These are phyloP conservation scores for Leucocoprinus leucothites DNA, from an alignment of 768 basidiomycete genomes.

Conservation along the genomic window DNA sequence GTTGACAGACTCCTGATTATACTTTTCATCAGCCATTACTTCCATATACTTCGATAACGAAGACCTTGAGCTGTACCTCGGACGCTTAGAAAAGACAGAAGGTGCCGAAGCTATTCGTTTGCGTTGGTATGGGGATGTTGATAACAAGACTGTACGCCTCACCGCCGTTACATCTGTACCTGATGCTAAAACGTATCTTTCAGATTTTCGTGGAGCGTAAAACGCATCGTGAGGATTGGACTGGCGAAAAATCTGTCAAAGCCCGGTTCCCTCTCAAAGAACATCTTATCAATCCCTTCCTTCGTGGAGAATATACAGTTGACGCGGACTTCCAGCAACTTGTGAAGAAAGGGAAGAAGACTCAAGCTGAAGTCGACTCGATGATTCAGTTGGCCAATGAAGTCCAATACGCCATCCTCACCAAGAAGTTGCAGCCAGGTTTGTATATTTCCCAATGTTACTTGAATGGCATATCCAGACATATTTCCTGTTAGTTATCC, in stretches of 20 bases:
- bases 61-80: conserved; percentile 92
- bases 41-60: conserved; percentile 98
- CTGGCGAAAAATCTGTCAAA: conserved; percentile 98
- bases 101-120: conserved; percentile 96
- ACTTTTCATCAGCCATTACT: conserved; percentile 66
- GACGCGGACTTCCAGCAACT: conserved; percentile 89
- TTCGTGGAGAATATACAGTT: conserved; percentile 88
- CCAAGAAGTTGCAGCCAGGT: conserved; percentile 83
- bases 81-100: conserved; percentile 96
- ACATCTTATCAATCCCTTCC: conserved; percentile 86
- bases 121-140: conserved; percentile 94
- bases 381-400: conserved; percentile 98
- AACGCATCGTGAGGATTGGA: conserved; percentile 98
- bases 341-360: conserved; percentile 89
- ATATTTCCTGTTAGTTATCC: conserved; percentile 68
- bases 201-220: conserved; percentile 89
- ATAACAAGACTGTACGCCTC: conserved; percentile 66
- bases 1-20: not conserved
- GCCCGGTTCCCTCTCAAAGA: conserved; percentile 96
- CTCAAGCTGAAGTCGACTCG: conserved; percentile 81
- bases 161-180: not conserved
- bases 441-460: conserved; percentile 19
- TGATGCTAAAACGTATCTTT: not conserved
- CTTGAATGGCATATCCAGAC: not conserved
- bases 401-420: conserved; percentile 88